Evolutionary conservation across 106 monocot species (phyloP), one percentile per base, ranked within the genome.

Genomic region (Narthecium ossifragum): DNA sequence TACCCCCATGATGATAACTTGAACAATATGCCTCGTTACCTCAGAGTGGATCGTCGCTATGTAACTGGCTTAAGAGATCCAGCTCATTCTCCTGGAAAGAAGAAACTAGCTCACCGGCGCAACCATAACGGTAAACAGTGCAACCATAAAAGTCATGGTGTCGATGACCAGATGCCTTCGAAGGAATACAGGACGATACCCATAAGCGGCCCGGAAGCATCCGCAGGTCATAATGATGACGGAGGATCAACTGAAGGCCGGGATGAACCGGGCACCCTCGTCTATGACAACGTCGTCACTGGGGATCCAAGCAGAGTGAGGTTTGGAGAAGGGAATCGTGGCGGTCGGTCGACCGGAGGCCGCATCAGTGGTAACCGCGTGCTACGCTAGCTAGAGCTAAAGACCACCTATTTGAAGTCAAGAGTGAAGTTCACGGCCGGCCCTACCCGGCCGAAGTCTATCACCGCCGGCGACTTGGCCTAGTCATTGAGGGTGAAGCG

Each of bases 281-380:
- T 53, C 27, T n/a, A 15, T 26, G 53, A 53, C 12, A 53, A 53
- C 53, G 30, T 31, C 8, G 20, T 53, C 13, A 53, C n/a, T 30
- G 53, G 53, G 11, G 53, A 53, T 20, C 53, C 53, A 29, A 53
- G 28, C 28, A 30, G 29, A 9, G 27, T 53, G 12, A 53, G 53
- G 53, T 29, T 53, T 14, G 53, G 29, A 53, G 53, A 53, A 53
- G 53, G 53, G 0, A 53, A 53, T 31, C 53, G 53, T 29, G 53
- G 29, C 30, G 30, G 53, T 9, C 29, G 53, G 5, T n/a, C 15
- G 11, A 31, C 30, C 13, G 13, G 53, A 0, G 53, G 53, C 30
- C 53, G 53, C 12, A 29, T 53, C 53, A 53, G 28, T 53, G 53
- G 53, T 30, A 53, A 53, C n/a, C 15, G 10, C 5, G 53, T 53